Evolutionary conservation across 345 rosid species (phyloP).

Genomic region (Linum usitatissimum): DNA sequence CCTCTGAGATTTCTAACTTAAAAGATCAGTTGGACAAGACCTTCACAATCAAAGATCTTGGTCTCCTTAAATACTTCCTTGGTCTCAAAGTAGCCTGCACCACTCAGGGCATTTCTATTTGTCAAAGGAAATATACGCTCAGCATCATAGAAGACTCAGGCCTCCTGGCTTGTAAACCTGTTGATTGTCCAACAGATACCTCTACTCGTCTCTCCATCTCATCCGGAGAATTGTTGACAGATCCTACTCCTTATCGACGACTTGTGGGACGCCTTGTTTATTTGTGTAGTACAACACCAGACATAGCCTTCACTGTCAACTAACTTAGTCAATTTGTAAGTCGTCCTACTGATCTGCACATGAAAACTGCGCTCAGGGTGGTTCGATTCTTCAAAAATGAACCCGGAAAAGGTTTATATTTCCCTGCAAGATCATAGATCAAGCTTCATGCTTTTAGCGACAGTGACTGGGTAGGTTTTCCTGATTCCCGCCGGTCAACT

Average conservation of each 20-base stretch:
- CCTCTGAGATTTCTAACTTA: neutral
- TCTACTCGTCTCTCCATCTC: too few relatives aligned
- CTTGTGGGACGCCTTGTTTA: neutral
- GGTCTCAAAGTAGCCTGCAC: neutral
- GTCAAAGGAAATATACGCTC: neutral
- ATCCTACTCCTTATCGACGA: neutral
- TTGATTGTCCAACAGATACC: too few relatives aligned
- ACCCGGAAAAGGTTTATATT: neutral
- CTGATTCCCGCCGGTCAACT: too few relatives aligned
- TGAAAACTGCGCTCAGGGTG: neutral
- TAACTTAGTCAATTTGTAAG: neutral
- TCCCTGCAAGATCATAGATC: neutral
- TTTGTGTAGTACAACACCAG: neutral
- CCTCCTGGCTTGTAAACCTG: neutral
- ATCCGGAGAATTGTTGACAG: neutral
- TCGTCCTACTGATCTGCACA: neutral
- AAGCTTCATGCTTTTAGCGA: too few relatives aligned
- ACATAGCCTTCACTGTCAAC: neutral
- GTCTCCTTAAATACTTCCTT: neutral
- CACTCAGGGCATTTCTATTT: neutral
- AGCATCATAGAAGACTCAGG: neutral
- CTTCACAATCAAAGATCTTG: neutral
- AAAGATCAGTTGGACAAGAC: neutral
- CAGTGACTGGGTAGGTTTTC: too few relatives aligned
- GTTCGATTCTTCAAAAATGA: neutral